Evolutionary conservation across 2,329 filamentous ascomycete species (phyloP).

Genomic region (Neonectria hederae): DNA sequence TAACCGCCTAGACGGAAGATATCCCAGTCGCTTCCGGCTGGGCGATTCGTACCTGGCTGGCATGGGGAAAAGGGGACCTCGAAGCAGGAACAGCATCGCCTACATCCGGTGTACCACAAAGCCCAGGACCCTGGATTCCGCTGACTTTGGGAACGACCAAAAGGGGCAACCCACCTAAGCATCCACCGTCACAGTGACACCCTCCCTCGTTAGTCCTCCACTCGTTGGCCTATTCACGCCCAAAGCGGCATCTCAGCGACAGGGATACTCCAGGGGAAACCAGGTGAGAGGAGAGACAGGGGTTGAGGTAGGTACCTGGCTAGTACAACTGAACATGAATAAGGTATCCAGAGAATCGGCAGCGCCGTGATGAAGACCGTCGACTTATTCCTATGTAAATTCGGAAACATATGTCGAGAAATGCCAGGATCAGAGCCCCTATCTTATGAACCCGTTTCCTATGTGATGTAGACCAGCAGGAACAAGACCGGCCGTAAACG

Average conservation of each 20-base stretch:
- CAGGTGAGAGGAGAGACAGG: neutral
- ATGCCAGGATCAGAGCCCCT: neutral
- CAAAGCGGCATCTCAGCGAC: neutral
- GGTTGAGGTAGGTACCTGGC: neutral
- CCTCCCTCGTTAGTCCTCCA: neutral
- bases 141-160: neutral
- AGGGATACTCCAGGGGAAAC: neutral
- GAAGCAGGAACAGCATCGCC: neutral
- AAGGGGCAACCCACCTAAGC: neutral
- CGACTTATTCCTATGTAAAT: neutral
- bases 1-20: neutral
- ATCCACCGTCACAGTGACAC: neutral
- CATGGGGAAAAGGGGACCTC: constrained; percentile 1
- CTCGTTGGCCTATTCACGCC: neutral
- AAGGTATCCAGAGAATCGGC: neutral
- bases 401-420: neutral
- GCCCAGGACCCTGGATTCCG: neutral
- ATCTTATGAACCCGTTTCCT: neutral
- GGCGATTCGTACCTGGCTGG: constrained; percentile 19
- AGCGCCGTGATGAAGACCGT: neutral
- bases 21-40: constrained; percentile 2
- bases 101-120: too few species aligned
- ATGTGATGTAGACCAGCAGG: neutral
- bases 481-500: neutral
- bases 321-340: too few species aligned